A percentile compares a stretch with the other conserved stretches of the same genome.
Evolutionary conservation across 306 rosid genomes (phyloP).

Genomic region (Medicago ruthenica): DNA sequence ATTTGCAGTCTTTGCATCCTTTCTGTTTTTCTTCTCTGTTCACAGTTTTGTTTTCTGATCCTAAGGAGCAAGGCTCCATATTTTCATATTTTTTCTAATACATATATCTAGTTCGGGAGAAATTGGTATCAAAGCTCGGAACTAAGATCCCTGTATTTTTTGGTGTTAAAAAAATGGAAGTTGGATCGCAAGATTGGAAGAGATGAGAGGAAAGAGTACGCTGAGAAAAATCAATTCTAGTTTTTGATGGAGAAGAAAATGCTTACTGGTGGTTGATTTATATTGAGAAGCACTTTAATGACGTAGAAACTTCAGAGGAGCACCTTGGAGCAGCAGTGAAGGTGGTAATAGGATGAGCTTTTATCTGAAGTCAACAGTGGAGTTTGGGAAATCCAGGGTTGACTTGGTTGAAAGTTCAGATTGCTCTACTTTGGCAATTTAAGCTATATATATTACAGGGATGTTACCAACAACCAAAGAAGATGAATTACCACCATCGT

Average conservation of each 20-base stretch:
- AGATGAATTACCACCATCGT: background rate
- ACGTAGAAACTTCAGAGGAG: background rate
- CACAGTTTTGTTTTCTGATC: background rate
- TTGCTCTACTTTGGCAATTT: background rate
- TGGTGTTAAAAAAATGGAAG: background rate
- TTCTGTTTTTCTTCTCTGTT: background rate
- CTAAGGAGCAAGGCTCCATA: background rate
- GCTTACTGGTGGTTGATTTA: constrained; percentile 19
- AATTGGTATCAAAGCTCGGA: background rate
- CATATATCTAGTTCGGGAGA: background rate
- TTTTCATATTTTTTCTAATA: background rate
- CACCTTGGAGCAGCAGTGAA: background rate
- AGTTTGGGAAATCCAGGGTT: background rate
- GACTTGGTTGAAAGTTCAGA: background rate
- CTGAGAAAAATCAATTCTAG: background rate
- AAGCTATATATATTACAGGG: background rate
- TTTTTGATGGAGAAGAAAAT: background rate
- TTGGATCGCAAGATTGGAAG: background rate
- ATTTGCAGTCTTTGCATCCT: background rate
- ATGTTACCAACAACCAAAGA: background rate
- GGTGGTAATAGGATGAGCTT: background rate
- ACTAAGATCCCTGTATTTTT: background rate
- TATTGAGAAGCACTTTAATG: background rate
- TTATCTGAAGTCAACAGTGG: background rate
- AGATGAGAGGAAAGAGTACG: no score